These are phyloP conservation scores for Microbotryum lychnidis-dioicae DNA, from an alignment of 1,284 basidiomycete genomes.

Conservation along the genomic window DNA sequence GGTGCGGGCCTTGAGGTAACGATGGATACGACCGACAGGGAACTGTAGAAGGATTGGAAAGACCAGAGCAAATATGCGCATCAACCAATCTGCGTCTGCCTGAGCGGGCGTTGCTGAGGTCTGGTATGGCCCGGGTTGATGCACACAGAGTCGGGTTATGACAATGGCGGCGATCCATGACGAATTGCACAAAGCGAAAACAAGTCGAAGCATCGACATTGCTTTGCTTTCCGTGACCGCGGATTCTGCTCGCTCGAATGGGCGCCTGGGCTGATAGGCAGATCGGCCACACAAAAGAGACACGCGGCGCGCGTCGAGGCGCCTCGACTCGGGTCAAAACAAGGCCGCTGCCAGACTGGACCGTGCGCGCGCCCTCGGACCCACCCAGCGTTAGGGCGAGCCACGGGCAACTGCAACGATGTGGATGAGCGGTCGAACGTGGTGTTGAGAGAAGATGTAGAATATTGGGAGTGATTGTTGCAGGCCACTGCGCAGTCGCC, in stretches of 20 bases:
- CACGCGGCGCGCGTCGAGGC: too few species aligned
- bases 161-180: not conserved
- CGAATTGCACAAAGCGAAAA: not conserved
- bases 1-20: constrained; percentile 86
- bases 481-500: too few species aligned
- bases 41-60: constrained; percentile 49
- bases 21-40: constrained; percentile 87
- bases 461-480: too few species aligned
- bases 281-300: too few species aligned
- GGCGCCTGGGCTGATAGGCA: too few species aligned
- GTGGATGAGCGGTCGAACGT: too few species aligned
- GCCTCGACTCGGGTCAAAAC: too few species aligned
- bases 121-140: not conserved
- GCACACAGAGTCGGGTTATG: not conserved
- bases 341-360: too few species aligned
- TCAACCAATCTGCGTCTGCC: not conserved
- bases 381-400: too few species aligned
- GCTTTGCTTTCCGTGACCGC: not conserved
- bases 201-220: not conserved
- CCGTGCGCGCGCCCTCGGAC: too few species aligned
- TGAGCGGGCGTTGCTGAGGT: not conserved
- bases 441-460: too few species aligned
- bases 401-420: too few species aligned
- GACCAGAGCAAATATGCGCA: not conserved
- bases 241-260: not conserved